Evolutionary conservation across 2,329 filamentous ascomycete genomes (phyloP), one percentile per base, ranked within the genome.

Genomic region (Albophoma yamanashiensis): DNA sequence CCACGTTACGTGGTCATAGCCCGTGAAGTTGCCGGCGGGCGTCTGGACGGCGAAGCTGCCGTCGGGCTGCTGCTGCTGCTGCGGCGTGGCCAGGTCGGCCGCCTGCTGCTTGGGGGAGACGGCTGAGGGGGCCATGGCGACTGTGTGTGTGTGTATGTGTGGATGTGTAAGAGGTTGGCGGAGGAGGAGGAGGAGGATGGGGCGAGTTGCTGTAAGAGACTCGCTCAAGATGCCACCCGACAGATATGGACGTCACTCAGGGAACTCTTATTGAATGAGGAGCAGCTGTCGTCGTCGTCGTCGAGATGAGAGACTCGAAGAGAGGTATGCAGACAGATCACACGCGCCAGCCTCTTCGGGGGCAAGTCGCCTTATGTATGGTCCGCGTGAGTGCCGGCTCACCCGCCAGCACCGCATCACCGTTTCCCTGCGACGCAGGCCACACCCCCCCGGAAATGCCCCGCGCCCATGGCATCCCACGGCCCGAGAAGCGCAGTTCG

Each of bases 1-100:
- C 92, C 92, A 97, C 66, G 91, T 92, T 60, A 96, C 84, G 75
- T 96, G 90, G 76, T 96, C 91, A 73, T 96, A 97, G 70, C 91
- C 92, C 62, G 85, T 84, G 78, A 96, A 92, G 71, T 80, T 82
- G 67, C 60, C 65, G 2, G 74, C 63, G 67, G 76, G 67, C 67
- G 79, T 76, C 67, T 82, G 79, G 55, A 84, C 77, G 62, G 81
- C 79, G 67, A 78, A 82, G 67, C 83, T 83, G 22, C 78, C 78
- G 67, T 82, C 82, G 61, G 73, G 70, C 52, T 71, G 68, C 47
- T 71, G 68, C 47, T 71, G 67, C 52, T 71, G 68, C 47, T 71
- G 68, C 47, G 70, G 67, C 59, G 73, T 69, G 53, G 75, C 69
- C 53, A 75, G 69, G 66, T 76, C 74, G 56, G 71, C 71, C 65